Evolutionary conservation across 2,329 filamentous ascomycete genomes (phyloP), one percentile per base, ranked within the genome.

Genomic region (Cytospora mali): DNA sequence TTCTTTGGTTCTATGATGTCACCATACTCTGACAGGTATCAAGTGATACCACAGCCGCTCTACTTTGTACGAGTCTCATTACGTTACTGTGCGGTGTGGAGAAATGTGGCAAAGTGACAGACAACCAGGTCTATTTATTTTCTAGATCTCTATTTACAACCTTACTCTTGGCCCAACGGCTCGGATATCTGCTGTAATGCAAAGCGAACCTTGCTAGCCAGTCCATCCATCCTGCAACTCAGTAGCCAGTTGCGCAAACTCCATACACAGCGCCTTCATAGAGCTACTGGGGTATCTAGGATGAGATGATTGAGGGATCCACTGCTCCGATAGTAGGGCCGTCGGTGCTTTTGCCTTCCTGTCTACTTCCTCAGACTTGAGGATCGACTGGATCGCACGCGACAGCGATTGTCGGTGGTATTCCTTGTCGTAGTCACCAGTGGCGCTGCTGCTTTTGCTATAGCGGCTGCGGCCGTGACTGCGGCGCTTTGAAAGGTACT

Each of bases 181-280:
- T 13, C 6, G 13, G 28, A 39, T 50, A 54, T 39, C 33, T 54
- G 48, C 28, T 50, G 10, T 25, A 16, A 39, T 9, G 39, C 5
- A 52, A 31, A 1, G 13, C 33, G n/a, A 42, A 42, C 16, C 1
- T 11, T 35, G 16, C 18, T 10, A 33, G 23, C 25, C 29, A 55
- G 39, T 28, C 51, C 35, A 61, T 25, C 58, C 51, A 25, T 61
- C 49, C 39, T 53, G 50, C 2, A 62, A 25, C 6, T 59, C 62
- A 27, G 52, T 25, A 10, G 55, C 60, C n/a, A 62, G 55, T 23
- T 11, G 7, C 3, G 48, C 59, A 48, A 62, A 62, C n/a, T 64
- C 55, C 2, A 6, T 18, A 28, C 60, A 58, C 1, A 62, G n/a
- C 0, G 25, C 31, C n/a, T 59, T 6, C 50, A 62, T 55, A 2